Percentiles rank a stretch among this genome's conserved stretches.
phyloP scores from a whole-genome alignment of 2,329 filamentous ascomycete genomes.

The Aspergillus sclerotialis region DNA sequence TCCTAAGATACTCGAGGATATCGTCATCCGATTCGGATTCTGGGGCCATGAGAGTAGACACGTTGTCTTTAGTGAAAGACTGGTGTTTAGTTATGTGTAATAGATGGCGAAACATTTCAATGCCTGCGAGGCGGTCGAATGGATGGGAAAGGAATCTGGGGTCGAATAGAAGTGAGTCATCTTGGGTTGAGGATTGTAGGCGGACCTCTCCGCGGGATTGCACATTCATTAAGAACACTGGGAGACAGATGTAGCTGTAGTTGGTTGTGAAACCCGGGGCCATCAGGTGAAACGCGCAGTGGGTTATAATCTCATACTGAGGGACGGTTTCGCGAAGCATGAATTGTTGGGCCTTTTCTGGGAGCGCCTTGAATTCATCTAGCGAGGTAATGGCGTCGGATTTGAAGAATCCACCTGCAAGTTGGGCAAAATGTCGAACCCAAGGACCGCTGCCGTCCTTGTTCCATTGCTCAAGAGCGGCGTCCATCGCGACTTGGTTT shows the following conservation, averaged over 20 bases:
- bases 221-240: slow-evolving; percentile 48
- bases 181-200: slow-evolving; percentile 47
- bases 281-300: slow-evolving; percentile 39
- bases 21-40: slow-evolving; percentile 48
- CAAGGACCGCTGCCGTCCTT: slow-evolving; percentile 27
- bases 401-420: slow-evolving; percentile 36
- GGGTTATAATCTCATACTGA: slow-evolving; percentile 49
- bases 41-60: slow-evolving; percentile 38
- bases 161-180: slow-evolving; percentile 46
- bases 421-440: slow-evolving; percentile 21
- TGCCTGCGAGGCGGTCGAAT: slow-evolving; percentile 47
- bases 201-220: slow-evolving; percentile 47
- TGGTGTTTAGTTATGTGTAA: slow-evolving; percentile 38
- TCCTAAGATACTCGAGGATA: slow-evolving; percentile 42
- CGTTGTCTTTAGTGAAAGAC: slow-evolving; percentile 39
- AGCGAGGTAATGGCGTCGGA: slow-evolving; percentile 33
- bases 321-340: slow-evolving; percentile 48
- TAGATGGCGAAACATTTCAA: slow-evolving; percentile 43
- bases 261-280: slow-evolving; percentile 32
- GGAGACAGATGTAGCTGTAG: slow-evolving; percentile 39
- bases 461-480: slow-evolving; percentile 1
- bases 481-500: background rate
- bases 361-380: slow-evolving; percentile 46
- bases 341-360: slow-evolving; percentile 36
- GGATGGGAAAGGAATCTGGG: slow-evolving; percentile 47